Evolutionary conservation across 176 grass and related monocot species (phyloP), one percentile per base, ranked within the genome.

Genomic region (Oryza meyeriana): DNA sequence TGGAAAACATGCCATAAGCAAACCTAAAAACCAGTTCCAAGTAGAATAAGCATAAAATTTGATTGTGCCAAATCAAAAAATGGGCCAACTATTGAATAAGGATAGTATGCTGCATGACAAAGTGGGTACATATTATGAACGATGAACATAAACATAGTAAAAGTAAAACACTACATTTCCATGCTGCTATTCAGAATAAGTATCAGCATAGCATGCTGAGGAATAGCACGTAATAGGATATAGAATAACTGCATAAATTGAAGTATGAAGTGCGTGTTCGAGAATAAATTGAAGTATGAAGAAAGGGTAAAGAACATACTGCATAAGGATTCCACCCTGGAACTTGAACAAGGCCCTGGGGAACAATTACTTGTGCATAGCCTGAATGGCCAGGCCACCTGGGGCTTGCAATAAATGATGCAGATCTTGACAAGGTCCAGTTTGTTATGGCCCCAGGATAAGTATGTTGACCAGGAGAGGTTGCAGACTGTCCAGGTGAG

Each of bases 321-420:
- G 89, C 71, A 64, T 97, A 97, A 52, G 92, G 80, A 86, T 79
- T 92, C 94, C 94, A 97, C 55, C 85, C 87, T 78, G 89, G 89
- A 80, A 94, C 89, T 85, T 92, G 94, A 78, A 97, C 87, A 72
- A 97, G 72, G 35, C 94, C 94, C 64, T 91, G 94, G 62, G 94
- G 94, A 84, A 97, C 87, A 81, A 97, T 94, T 63, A 97, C 79
- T 83, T 97, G 94, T 26, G 89, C 87, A 79, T 94, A 97, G 59
- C 89, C 93, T 85, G 94, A 97, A 86, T 90, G 92, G 41, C 89
- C 91, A 84, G 93, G 89, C 94, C 94, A 97, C 73, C 87, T 86
- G 66, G 94, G 92, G 61, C 92, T 97, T 69, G 91, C 78, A 81
- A 97, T 97, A 77, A 90, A 94, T 75, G 91, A 94, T 63, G 85